Percentiles rank a stretch among this genome's conserved stretches.
Evolutionary conservation across 2,329 filamentous ascomycete species (phyloP).

Genomic region (Ceratocystis colombiana): DNA sequence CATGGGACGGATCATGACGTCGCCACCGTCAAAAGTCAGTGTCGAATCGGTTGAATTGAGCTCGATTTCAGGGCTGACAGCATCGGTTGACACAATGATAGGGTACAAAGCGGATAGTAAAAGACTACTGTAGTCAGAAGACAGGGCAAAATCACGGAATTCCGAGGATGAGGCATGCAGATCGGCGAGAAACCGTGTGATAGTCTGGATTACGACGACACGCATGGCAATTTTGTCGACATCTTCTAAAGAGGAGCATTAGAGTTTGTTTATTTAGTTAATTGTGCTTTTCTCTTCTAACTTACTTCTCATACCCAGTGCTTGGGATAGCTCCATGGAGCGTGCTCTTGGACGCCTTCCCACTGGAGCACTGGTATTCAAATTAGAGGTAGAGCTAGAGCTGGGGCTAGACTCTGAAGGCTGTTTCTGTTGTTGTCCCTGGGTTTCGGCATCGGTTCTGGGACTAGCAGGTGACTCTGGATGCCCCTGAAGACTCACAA

Average conservation of each 20-base stretch:
- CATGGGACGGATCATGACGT: constrained; percentile 71
- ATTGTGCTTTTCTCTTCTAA: constrained; percentile 21
- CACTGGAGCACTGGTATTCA: background rate
- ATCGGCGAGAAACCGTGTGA: constrained; percentile 68
- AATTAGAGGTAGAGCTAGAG: background rate
- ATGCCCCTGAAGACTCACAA: constrained; percentile 52
- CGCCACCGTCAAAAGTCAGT: constrained; percentile 74
- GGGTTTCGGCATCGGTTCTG: background rate
- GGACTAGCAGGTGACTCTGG: constrained; percentile 42
- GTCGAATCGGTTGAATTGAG: constrained; percentile 72
- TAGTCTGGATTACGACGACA: constrained; percentile 58
- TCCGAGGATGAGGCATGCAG: constrained; percentile 64
- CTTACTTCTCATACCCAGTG: constrained; percentile 47
- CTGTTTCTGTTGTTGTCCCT: background rate
- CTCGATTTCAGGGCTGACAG: constrained; percentile 73
- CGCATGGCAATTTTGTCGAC: constrained; percentile 34
- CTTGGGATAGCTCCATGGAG: constrained; percentile 57
- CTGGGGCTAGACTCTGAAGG: too few relatives aligned
- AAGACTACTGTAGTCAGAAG: constrained; percentile 71
- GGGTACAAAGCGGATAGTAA: constrained; percentile 76
- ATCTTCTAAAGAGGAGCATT: constrained; percentile 18
- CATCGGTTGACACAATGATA: constrained; percentile 74
- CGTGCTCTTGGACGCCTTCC: constrained; percentile 40
- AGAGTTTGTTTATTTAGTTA: constrained; percentile 25
- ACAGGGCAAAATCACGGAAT: constrained; percentile 73